Evolutionary conservation across 495 filamentous ascomycete genomes (phyloP), one percentile per base, ranked within the genome.

Genomic region (Entonaema liquescens): DNA sequence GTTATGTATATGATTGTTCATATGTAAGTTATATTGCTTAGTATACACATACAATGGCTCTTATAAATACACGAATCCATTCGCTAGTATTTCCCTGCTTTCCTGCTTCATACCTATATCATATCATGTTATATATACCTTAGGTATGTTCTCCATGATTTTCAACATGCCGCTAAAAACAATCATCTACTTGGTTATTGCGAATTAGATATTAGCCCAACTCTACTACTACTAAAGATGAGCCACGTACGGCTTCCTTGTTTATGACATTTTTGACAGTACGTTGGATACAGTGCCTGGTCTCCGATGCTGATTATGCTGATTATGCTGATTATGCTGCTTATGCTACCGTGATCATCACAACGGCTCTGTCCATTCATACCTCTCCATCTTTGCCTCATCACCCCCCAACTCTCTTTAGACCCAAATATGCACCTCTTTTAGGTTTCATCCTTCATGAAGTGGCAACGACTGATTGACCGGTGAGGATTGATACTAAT

Each of bases 401-500:
- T 56, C 62, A 59, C 63, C 35, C 28, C 13, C 38, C 53, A 53
- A 60, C 23, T 59, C 40, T 47, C 44, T 66, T 52, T 59, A 28
- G 49, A 60, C 61, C 68, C 58, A 62, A 66, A 59, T 23, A 25
- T 54, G 35, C 40, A 42, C 13, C 64, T 50, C 55, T 12, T 61
- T 65, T 60, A 52, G 64, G 70, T 57, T 68, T 59, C 65, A 73
- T 65, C 35, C 52, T 68, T 59, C 57, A 60, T 47, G 19, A 50
- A 62, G 70, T 58, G 58, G 65, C 65, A 59, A 62, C 29, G 19
- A 13, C 47, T 63, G 9, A 44, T 58, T 17, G 47, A 70, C 71
- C 71, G 67, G 67, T 74, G 59, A 70, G 47, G 61, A 36, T 62
- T 71, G 40, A 61, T 57, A 33, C 52, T 67, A 67, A 64, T 64